Conservation (phyloP, 257 asterid genomes). For the Linaria vulgaris region DNA sequence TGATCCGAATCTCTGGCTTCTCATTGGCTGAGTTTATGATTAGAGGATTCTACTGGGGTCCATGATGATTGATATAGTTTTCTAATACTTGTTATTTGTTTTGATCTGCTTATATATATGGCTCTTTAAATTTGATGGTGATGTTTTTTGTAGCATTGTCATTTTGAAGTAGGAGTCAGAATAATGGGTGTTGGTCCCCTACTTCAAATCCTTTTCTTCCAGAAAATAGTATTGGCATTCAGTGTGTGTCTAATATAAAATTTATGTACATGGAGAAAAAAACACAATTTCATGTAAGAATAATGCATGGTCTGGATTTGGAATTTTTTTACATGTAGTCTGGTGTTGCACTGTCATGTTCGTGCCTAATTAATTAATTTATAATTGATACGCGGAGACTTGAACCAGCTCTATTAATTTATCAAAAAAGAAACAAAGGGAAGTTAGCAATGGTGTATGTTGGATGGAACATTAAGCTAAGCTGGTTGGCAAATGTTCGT, state of each 20-base stretch:
- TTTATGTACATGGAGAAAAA: slow-evolving; percentile 1
- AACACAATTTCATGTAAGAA: neutral
- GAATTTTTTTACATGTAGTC: neutral
- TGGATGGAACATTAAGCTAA: neutral
- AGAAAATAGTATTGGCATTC: slow-evolving; percentile 7
- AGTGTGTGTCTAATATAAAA: neutral
- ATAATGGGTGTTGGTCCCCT: slow-evolving; percentile 46
- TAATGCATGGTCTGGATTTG: neutral
- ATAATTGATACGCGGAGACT: no score
- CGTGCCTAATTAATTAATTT: neutral
- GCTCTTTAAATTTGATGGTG: slow-evolving; percentile 33
- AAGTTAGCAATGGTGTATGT: neutral
- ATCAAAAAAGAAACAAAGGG: no score
- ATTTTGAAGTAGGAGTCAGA: slow-evolving; percentile 22
- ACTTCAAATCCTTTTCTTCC: slow-evolving; percentile 17
- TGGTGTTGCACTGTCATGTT: neutral
- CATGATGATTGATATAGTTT: slow-evolving; percentile 32
- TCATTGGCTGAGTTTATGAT: slow-evolving; percentile 53
- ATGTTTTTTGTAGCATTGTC: slow-evolving; percentile 45
- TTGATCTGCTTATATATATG: slow-evolving; percentile 8
- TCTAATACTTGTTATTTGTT: neutral
- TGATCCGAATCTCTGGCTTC: slow-evolving; percentile 36
- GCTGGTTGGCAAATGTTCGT: no score
- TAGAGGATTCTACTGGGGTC: slow-evolving; percentile 54
- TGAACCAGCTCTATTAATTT: no score